Evolutionary conservation across 257 asterid genomes (phyloP).

Genomic region (Cinchona pubescens): DNA sequence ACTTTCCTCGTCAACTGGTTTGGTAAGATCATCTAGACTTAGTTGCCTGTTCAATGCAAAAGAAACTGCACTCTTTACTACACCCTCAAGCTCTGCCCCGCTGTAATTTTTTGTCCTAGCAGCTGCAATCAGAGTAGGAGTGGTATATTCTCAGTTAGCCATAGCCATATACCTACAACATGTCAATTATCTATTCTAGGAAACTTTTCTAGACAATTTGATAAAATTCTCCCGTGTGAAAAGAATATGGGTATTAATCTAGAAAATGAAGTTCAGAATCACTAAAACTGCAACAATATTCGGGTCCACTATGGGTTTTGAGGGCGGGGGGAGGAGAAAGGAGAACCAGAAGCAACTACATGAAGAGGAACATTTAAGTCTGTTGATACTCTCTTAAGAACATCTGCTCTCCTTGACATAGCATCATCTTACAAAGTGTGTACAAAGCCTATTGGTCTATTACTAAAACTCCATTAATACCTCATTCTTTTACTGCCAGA

Average conservation of each 20-base stretch:
- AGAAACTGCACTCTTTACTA: conserved; percentile 97
- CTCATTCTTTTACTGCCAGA: not conserved
- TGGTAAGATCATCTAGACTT: conserved; percentile 86
- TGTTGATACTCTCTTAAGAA: not conserved
- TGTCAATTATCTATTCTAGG: not conserved
- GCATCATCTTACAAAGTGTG: not conserved
- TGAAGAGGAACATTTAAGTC: not conserved
- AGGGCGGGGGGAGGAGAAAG: too few species aligned
- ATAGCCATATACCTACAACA: not conserved
- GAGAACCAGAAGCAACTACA: not conserved
- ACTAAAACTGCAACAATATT: not conserved
- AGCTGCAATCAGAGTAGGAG: conserved; percentile 53
- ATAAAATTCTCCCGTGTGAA: not conserved
- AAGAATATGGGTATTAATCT: not conserved
- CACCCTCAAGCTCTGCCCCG: conserved; percentile 99
- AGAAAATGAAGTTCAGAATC: not conserved
- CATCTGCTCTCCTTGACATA: not conserved
- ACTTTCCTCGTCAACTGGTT: conserved; percentile 88
- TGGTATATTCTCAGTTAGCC: not conserved
- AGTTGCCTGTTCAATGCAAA: conserved; percentile 92
- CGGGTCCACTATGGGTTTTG: too few species aligned
- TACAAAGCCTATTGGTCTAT: not conserved
- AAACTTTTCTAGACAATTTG: not conserved
- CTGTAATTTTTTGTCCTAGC: conserved; percentile 93
- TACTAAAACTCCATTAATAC: not conserved